phyloP scores from a whole-genome alignment of 768 basidiomycete genomes.

The Mycena haematopus region DNA sequence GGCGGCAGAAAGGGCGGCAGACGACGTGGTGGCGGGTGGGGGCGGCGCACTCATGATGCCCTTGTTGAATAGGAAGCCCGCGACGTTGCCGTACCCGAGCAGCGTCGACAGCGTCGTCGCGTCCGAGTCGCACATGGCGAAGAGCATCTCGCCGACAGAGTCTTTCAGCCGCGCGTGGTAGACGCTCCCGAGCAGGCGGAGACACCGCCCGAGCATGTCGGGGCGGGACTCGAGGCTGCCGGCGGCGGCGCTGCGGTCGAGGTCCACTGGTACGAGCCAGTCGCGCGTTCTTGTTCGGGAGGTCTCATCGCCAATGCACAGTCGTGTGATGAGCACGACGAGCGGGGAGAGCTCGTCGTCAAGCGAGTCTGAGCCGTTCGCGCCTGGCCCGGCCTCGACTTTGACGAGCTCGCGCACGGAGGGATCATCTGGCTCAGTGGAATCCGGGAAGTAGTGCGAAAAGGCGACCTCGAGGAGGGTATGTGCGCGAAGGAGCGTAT shows the following conservation, averaged over 20 bases:
- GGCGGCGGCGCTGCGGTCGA: slow-evolving; percentile 74
- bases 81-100: slow-evolving; percentile 95
- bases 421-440: slow-evolving; percentile 66
- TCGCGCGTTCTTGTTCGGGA: slow-evolving; percentile 64
- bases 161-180: slow-evolving; percentile 78
- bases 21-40: slow-evolving; percentile 33
- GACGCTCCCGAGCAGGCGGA: slow-evolving; percentile 78
- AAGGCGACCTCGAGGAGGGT: slow-evolving; percentile 70
- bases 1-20: slow-evolving; percentile 41
- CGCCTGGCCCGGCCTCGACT: slow-evolving; percentile 46
- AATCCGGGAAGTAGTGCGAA: slow-evolving; percentile 70
- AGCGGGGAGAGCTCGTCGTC: slow-evolving; percentile 85
- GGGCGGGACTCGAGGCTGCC: slow-evolving; percentile 70
- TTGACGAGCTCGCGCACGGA: slow-evolving; percentile 60
- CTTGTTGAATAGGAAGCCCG: slow-evolving; percentile 92
- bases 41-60: slow-evolving; percentile 76
- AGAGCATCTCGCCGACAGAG: slow-evolving; percentile 87
- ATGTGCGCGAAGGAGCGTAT: slow-evolving; percentile 64
- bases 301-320: slow-evolving; percentile 69
- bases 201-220: slow-evolving; percentile 78
- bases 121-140: slow-evolving; percentile 81
- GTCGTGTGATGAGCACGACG: slow-evolving; percentile 72
- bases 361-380: slow-evolving; percentile 51
- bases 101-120: slow-evolving; percentile 77
- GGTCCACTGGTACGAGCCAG: slow-evolving; percentile 74